Evolutionary conservation across 441 rosid species (phyloP).

Genomic region (Kokia cookei): DNA sequence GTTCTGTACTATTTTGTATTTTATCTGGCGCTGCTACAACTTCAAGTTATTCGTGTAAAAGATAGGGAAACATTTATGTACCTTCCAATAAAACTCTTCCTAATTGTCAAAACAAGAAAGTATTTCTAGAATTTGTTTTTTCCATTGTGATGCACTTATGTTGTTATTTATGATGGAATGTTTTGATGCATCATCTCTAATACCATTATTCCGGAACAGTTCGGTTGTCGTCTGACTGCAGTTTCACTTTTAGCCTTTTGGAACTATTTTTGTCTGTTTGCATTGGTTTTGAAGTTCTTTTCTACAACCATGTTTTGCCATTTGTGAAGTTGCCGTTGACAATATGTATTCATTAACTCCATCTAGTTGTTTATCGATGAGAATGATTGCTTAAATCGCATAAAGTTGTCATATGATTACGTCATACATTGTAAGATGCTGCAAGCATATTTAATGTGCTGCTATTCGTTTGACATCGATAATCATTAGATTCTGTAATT

Average conservation of each 20-base stretch:
- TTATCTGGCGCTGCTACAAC: not conserved
- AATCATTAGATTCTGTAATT: not conserved
- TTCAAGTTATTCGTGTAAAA: not conserved
- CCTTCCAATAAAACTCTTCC: not conserved
- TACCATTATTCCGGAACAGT: not conserved
- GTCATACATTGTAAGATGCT: not conserved
- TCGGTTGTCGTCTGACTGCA: not conserved
- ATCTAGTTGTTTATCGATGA: not conserved
- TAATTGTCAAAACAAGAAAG: not conserved
- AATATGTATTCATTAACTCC: not conserved
- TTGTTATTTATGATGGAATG: not conserved
- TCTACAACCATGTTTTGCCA: not conserved
- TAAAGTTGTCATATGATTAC: not conserved
- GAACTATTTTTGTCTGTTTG: not conserved
- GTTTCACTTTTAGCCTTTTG: not conserved
- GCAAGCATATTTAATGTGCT: not conserved
- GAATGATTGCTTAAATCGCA: not conserved
- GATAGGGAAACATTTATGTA: not conserved
- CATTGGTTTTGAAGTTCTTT: not conserved
- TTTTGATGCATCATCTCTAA: not conserved
- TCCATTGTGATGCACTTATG: not conserved
- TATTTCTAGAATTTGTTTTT: not conserved
- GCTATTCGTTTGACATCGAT: not conserved
- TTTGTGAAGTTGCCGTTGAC: not conserved
- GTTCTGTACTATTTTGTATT: not conserved